Conservation (phyloP, 1,139 yeast species). For the Arxiozyma telluris region DNA sequence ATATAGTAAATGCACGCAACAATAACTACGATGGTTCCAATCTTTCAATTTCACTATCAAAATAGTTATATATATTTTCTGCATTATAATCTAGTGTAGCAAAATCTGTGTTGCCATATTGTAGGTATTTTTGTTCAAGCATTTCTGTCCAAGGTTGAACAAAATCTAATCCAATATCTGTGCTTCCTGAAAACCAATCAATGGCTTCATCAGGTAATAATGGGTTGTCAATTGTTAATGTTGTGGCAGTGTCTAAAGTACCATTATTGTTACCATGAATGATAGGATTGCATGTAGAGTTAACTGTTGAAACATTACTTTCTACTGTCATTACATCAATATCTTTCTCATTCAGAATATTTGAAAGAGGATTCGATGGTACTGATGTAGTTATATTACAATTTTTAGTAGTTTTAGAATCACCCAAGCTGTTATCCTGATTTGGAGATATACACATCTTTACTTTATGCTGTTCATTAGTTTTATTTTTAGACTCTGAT, state of each 20-base stretch:
- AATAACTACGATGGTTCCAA: not conserved
- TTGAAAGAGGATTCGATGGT: not conserved
- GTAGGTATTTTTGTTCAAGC: slow-evolving; percentile 47
- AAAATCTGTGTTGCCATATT: slow-evolving; percentile 8
- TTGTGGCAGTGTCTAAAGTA: not conserved
- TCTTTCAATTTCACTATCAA: not conserved
- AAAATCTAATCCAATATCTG: slow-evolving; percentile 66
- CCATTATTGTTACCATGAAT: not conserved
- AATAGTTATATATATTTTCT: slow-evolving; percentile 7
- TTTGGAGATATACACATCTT: too few relatives aligned
- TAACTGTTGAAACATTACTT: not conserved
- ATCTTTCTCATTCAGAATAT: not conserved
- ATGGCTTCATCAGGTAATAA: slow-evolving; percentile 39
- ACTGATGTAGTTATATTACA: not conserved
- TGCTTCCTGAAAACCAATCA: slow-evolving; percentile 64
- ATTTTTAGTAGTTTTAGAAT: not conserved
- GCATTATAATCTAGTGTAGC: slow-evolving; percentile 5
- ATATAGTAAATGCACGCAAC: not conserved
- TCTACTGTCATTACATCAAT: not conserved
- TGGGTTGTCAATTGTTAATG: not conserved
- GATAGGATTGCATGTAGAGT: not conserved
- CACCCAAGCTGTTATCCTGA: not conserved
- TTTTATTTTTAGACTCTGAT: too few relatives aligned
- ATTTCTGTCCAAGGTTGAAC: slow-evolving; percentile 87
- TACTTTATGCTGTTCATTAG: not conserved